A percentile compares a stretch with the other conserved stretches of the same genome.
These are phyloP conservation scores for Penicillium daleae DNA, from an alignment of 495 filamentous ascomycete genomes.

Conservation along the genomic window DNA sequence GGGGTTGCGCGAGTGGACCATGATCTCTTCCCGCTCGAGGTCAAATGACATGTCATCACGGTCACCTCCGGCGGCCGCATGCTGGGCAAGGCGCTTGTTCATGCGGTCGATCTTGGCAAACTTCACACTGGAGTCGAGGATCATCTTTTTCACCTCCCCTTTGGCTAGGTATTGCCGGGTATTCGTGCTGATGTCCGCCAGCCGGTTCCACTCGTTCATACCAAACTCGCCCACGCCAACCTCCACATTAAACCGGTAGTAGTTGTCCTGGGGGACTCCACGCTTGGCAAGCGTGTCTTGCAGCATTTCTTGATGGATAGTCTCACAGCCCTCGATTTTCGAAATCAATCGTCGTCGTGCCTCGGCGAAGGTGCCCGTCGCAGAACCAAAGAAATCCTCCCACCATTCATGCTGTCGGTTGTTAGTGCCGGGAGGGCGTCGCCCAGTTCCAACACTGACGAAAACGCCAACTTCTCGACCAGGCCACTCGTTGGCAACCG, in stretches of 20 bases:
- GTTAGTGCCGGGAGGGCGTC: conserved; percentile 74
- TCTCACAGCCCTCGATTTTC: conserved; percentile 95
- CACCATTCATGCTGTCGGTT: conserved; percentile 78
- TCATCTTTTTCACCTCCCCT: conserved; percentile 73
- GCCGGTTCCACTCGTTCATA: conserved; percentile 96
- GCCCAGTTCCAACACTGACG: conserved; percentile 89
- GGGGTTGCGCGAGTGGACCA: conserved; percentile 19
- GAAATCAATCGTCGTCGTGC: conserved; percentile 78
- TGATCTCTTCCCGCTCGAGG: conserved; percentile 31
- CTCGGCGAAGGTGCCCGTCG: conserved; percentile 81
- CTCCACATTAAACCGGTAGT: conserved; percentile 96
- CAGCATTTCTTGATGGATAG: conserved; percentile 83
- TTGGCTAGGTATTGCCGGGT: conserved; percentile 82
- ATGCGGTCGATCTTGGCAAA: conserved; percentile 81
- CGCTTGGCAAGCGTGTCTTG: conserved; percentile 74
- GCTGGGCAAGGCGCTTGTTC: conserved; percentile 50
- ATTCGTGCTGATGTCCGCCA: conserved; percentile 90
- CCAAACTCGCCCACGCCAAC: conserved; percentile 97
- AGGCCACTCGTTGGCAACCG: conserved; percentile 90
- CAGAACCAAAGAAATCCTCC: conserved; percentile 80
- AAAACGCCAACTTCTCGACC: conserved; percentile 89
- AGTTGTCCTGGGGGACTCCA: conserved; percentile 84
- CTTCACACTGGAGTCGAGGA: conserved; percentile 74
- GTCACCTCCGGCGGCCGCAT: conserved; percentile 42
- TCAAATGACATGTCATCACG: conserved; percentile 34